Base-by-base conservation (phyloP, 1,284 basidiomycete species). In the Jaminaea rosea region DNA sequence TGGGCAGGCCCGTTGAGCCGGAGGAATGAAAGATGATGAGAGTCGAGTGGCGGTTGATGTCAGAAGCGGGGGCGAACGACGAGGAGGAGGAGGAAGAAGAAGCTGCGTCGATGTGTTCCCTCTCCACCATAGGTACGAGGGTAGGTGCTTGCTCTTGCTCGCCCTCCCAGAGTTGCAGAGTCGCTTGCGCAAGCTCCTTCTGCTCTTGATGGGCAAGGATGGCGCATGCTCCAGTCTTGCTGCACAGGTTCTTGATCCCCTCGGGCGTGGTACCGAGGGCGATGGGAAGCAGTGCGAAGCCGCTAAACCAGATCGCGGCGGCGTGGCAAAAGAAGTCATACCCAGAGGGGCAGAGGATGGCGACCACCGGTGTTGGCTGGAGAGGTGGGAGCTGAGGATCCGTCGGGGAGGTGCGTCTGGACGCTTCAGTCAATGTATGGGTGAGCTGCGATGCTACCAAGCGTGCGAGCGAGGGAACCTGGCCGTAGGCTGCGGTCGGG, bases 1-100 rank as follows among this genome's bases (percentile, higher is more conserved):
- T 80, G 8, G 77, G 77, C 46, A 76, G 75, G 23, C 80, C 76
- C 5, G 80, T 81, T 11, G 81, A 82, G 31, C 83, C 82, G 1
- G 78, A 80, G 3, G 82, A 83, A 58, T 84, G 83, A n/a, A 84
- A 74, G 49, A 83, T 78, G 9, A 81, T 78, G 10, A 78, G 75
- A 1, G 78, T 77, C 19, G 80, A 67, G 17, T 17, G 17, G 13
- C 19, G 4, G 3, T 23, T 23, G n/a, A n/a, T n/a, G n/a, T n/a
- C n/a, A n/a, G n/a, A n/a, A n/a, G n/a, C n/a, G n/a, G n/a, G n/a
- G n/a, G n/a, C n/a, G n/a, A n/a, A n/a, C n/a, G n/a, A n/a, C n/a
- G n/a, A n/a, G n/a, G n/a, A n/a, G n/a, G n/a, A n/a, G n/a, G n/a
- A n/a, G n/a, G n/a, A 56, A 7, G 17, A 26, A 26, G 57, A 17